Conservation (phyloP, 441 rosid genomes). For the Kokia cookei region DNA sequence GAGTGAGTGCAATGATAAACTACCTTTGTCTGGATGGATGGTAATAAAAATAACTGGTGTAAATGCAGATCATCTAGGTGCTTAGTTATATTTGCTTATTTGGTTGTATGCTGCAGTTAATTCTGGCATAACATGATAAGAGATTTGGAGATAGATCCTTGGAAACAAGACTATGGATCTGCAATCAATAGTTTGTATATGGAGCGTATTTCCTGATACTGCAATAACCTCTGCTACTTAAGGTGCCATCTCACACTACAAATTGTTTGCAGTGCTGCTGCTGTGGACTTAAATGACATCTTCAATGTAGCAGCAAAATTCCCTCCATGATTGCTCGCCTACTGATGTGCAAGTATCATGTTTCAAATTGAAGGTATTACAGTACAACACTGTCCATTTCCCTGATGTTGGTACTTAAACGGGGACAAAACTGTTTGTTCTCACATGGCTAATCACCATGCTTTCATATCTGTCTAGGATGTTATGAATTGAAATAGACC, state of each 20-base stretch:
- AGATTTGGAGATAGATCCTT: neutral
- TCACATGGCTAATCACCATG: neutral
- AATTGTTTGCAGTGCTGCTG: neutral
- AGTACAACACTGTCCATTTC: neutral
- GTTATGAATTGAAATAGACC: neutral
- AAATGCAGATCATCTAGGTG: neutral
- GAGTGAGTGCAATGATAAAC: neutral
- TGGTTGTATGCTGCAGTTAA: neutral
- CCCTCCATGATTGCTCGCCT: too few species aligned
- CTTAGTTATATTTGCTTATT: neutral
- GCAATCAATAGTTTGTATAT: neutral
- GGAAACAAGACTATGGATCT: neutral
- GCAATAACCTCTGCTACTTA: neutral
- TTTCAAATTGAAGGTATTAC: neutral
- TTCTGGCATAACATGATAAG: neutral
- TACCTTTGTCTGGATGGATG: neutral
- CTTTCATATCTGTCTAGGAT: neutral
- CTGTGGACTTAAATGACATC: neutral
- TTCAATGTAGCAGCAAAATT: too few species aligned
- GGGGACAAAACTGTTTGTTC: too few species aligned
- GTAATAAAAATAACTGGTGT: neutral
- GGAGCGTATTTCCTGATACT: neutral
- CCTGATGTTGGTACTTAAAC: too few species aligned
- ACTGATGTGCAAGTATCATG: neutral
- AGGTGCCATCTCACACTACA: neutral